These are phyloP conservation scores for Orychophragmus violaceus DNA, from an alignment of 345 rosid genomes.

Conservation along the genomic window DNA sequence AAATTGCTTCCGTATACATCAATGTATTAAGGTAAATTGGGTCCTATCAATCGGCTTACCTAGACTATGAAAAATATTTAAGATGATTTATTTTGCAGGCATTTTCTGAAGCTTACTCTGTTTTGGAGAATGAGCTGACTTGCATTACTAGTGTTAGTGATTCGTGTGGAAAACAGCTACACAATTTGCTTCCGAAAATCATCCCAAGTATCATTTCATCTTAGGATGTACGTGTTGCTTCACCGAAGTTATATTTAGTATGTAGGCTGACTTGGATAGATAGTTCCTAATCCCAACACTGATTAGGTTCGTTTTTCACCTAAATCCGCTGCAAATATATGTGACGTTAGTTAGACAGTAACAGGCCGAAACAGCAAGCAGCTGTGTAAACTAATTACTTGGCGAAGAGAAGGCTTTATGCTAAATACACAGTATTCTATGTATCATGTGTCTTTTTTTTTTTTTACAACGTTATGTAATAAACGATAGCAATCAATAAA, in stretches of 20 bases:
- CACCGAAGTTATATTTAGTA: neutral
- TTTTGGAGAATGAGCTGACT: constrained; percentile 69
- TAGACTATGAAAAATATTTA: neutral
- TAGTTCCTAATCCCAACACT: too few species aligned
- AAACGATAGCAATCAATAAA: too few species aligned
- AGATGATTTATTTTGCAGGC: constrained; percentile 53
- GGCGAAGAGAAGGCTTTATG: too few species aligned
- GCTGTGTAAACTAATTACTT: too few species aligned
- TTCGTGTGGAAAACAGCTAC: constrained; percentile 35
- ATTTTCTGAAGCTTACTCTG: constrained; percentile 86
- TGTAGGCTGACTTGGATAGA: too few species aligned
- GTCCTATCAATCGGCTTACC: neutral
- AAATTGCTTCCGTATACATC: constrained; percentile 97
- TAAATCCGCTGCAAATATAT: too few species aligned
- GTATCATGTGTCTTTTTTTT: too few species aligned
- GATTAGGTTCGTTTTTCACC: too few species aligned
- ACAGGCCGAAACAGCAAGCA: too few species aligned
- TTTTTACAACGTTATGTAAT: too few species aligned
- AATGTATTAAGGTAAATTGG: constrained; percentile 80
- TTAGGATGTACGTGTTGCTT: constrained; percentile 22
- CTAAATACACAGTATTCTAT: too few species aligned
- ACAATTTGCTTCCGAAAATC: constrained; percentile 65
- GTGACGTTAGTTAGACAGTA: too few species aligned
- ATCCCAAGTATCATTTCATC: constrained; percentile 54
- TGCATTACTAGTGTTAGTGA: constrained; percentile 42